Evolutionary conservation across 371 early-diverging fungal genomes (phyloP), one percentile per base, ranked within the genome.

Genomic region (Mucor piriformis): DNA sequence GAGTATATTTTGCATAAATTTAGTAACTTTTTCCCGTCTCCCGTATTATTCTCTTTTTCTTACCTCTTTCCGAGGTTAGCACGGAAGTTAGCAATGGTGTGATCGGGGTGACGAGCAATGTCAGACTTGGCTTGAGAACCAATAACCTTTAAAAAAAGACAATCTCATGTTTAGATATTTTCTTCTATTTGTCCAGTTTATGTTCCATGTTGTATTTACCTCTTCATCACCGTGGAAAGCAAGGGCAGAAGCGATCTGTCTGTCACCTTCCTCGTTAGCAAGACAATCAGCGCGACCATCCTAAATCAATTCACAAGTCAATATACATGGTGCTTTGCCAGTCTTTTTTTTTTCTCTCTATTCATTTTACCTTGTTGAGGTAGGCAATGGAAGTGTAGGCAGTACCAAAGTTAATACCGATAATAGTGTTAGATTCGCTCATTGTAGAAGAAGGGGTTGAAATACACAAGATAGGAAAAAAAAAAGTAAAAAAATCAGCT

Each of bases 191-290:
- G 3, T 46, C 7, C 23, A 46, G n/a, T n/a, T n/a, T n/a, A n/a
- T n/a, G n/a, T n/a, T n/a, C n/a, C n/a, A n/a, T n/a, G n/a, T n/a
- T n/a, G n/a, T n/a, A n/a, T n/a, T 57, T 66, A 88, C 90, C 77
- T 90, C 92, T 70, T 96, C 96, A 53, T 89, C 88, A 50, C 88
- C 91, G n/a, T 91, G 87, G 85, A 93, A 95, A 64, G 95, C 94
- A 54, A 96, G 89, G 71, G 87, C 90, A 49, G 93, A 88, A 49
- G 98, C 94, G 66, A 95, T 95, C 77, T 92, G 90, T 69, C 96
- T 85, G 74, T 96, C 96, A 79, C 98, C 98, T 73, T 97, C 98
- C 73, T 93, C 95, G 82, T 97, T 96, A 67, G 98, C 97, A 70
- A 97, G 95, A 72, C 93, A 88, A 66, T 95, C 94, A 58, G 89